Base-by-base conservation (phyloP, 2,329 filamentous ascomycete genomes). In the Diaporthe destruens region DNA sequence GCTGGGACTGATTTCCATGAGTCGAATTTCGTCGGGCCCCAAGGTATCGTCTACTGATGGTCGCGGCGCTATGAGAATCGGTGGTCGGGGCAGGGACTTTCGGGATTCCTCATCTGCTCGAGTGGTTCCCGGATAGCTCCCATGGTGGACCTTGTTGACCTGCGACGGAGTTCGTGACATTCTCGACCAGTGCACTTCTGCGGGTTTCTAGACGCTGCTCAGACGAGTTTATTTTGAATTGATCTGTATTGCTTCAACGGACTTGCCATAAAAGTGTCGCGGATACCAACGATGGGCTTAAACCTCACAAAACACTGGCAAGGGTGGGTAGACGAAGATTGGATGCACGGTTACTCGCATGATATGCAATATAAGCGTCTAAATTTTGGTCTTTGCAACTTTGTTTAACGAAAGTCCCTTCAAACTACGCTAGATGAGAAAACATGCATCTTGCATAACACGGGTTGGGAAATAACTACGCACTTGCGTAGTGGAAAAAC, bases 401-500 rank as follows among this genome's bases (percentile, higher is more conserved):
- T 29, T 29, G 5, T 29, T 29, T 5, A 29, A 5, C 29, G 2
- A 2, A 29, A 29, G 29, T 29, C 29, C 29, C 29, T 29, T 29
- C 29, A 29, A 29, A 29, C 29, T 29, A 3, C 29, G 29, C 5
- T 29, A 29, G 29, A 29, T 29, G 29, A 29, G 29, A 29, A 29
- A 29, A 29, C 14, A 8, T 6, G 53, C n/a, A n/a, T n/a, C n/a
- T n/a, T n/a, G n/a, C 25, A 12, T 23, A 14, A 18, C 14, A 32
- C 7, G 8, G n/a, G 18, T 4, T 14, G 34, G 7, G 54, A 29
- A 56, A 18, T 32, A 36, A 25, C 7, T 44, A 59, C 56, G 56
- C 56, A 59, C 12, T 29, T 44, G 56, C 36, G 55, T 59, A 57
- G 55, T 59, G 34, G n/a, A 42, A 42, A 59, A 59, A 16, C 55